These are phyloP conservation scores for Mayamaea pseudoterrestris DNA, from an alignment of 108 stramenopile genomes.

Conservation along the genomic window DNA sequence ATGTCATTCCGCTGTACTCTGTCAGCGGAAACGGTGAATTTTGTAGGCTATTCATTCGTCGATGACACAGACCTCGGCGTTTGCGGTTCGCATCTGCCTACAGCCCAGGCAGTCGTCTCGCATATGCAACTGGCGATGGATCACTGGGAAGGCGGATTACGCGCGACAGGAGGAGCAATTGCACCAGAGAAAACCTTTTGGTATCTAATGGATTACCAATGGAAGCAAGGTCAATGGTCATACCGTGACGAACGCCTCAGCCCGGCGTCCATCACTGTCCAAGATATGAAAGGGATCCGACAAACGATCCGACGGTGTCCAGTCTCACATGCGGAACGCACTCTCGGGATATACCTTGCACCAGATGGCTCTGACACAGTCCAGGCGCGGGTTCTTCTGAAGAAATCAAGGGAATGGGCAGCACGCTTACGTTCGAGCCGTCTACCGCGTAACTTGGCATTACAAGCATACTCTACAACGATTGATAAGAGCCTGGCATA, in stretches of 20 bases:
- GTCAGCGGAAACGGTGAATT: too few relatives aligned
- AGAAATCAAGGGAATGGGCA: not conserved
- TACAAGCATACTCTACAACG: not conserved
- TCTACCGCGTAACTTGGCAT: not conserved
- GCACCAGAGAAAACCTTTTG: conserved; percentile 5
- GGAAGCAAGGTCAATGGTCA: not conserved
- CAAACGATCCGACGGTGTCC: not conserved
- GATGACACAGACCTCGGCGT: conserved; percentile 16
- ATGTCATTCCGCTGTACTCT: too few relatives aligned
- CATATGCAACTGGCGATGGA: too few relatives aligned
- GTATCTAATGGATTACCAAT: conserved; percentile 8
- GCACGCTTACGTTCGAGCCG: not conserved
- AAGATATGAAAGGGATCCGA: not conserved
- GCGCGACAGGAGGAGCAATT: too few relatives aligned
- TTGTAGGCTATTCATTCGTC: too few relatives aligned
- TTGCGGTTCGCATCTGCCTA: not conserved
- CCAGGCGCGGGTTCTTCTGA: not conserved
- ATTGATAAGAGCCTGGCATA: not conserved
- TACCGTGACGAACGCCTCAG: not conserved
- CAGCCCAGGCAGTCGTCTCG: not conserved
- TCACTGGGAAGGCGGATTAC: too few relatives aligned
- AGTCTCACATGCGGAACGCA: not conserved
- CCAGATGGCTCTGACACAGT: not conserved
- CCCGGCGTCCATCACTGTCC: not conserved
- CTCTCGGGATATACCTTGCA: not conserved